phyloP scores from a whole-genome alignment of 257 asterid species.

The Solanum rostratum region DNA sequence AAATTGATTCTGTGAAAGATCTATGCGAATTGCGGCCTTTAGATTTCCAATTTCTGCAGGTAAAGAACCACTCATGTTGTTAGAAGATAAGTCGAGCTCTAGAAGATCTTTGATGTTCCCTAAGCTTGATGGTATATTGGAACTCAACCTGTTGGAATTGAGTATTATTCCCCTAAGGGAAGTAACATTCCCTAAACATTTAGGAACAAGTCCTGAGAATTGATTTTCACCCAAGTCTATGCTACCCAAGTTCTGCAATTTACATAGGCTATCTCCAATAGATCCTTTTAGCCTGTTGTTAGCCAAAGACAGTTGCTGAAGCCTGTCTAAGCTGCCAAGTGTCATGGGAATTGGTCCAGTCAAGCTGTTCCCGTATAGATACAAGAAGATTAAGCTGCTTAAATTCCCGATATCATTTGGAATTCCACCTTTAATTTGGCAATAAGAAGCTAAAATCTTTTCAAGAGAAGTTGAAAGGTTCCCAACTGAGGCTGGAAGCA shows the following conservation, averaged over 20 bases:
- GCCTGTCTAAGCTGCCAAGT: neutral
- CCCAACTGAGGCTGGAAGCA: slow-evolving; percentile 18
- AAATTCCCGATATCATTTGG: slow-evolving; percentile 22
- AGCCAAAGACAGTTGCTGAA: neutral
- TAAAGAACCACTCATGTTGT: slow-evolving; percentile 8
- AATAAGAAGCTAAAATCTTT: rapidly evolving
- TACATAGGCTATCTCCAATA: slow-evolving; percentile 5
- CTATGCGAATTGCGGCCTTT: neutral
- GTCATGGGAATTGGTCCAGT: neutral
- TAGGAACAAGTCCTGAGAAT: slow-evolving; percentile 13
- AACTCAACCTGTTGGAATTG: slow-evolving; percentile 6
- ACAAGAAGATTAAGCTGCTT: neutral
- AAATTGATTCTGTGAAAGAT: slow-evolving; percentile 9
- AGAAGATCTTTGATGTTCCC: slow-evolving; percentile 13
- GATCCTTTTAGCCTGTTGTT: slow-evolving; percentile 7
- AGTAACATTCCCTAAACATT: slow-evolving; percentile 11
- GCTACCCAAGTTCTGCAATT: neutral
- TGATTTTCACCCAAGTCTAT: neutral
- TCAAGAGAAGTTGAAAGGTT: slow-evolving; percentile 18
- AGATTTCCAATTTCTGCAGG: slow-evolving; percentile 10
- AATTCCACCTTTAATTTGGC: slow-evolving; percentile 12
- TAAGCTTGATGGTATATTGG: slow-evolving; percentile 3
- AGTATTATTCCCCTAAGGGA: neutral
- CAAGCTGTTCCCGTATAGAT: neutral
- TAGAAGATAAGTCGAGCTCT: slow-evolving; percentile 8